Evolutionary conservation across 257 asterid species (phyloP), one percentile per base, ranked within the genome.

Genomic region (Fraxinus quadrangulata): DNA sequence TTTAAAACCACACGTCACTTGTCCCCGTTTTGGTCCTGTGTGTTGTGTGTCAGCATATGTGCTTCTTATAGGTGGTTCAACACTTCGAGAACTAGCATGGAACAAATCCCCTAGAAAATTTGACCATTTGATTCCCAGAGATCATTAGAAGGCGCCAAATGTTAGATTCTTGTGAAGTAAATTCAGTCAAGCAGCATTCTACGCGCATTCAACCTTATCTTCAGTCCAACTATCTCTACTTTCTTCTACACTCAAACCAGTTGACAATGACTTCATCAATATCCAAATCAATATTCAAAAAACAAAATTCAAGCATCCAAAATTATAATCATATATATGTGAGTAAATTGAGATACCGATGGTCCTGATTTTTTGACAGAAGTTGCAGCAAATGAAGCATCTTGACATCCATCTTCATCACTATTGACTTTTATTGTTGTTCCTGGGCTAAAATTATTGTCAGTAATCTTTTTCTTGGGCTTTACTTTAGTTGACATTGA

Each of bases 331-430:
- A 24, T 3, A 63, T 23, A 59, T 59, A 59, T 21, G 28, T 21
- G 67, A 63, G 33, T 63, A 19, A 4, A 24, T 23, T 11, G 69
- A 63, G 17, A 63, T 63, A 63, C 69, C 69, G 14, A 4, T 63
- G 19, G 6, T 26, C 69, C 74, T 67, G 81, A 69, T 28, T 71
- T 63, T 73, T 75, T 63, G 11, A 79, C 36, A 45, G 83, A 39
- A 51, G 82, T 78, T 39, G 85, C 87, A 54, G 73, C 65, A 63
- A 85, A 76, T 85, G 87, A 85, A 49, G 85, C 90, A 79, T 87
- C 87, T 68, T 67, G 66, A 69, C 77, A 81, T 40, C 87, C 89
- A 9, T 87, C 87, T 78, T 87, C 90, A 40, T 85, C 86, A 30
- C 82, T 81, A 71, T 77, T 83, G 34, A 85, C 83, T 83, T 83